Base-by-base conservation (phyloP, 345 rosid species). In the Nephelium lappaceum region DNA sequence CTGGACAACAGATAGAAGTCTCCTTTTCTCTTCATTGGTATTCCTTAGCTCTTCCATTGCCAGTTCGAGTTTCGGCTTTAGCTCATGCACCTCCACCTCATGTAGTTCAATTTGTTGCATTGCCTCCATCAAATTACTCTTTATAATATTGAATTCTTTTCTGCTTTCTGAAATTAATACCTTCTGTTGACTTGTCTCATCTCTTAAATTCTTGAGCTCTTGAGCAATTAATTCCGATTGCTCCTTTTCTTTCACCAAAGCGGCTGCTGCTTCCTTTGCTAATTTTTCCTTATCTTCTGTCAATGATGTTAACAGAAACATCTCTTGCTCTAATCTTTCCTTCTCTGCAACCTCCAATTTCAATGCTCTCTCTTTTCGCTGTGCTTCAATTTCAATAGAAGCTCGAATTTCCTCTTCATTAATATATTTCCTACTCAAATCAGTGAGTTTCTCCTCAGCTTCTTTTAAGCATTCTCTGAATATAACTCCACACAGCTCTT, bases 401-500 rank as follows among this genome's bases (percentile, higher is more conserved):
- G 73, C 71, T 74, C 82, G 81, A 65, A 62, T 23, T 70, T 83
- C 73, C 15, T 57, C 83, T 85, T 91, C 91, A 31, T 77, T 47
- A 16, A 69, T 57, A 75, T 77, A 85, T 78, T 72, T 78, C 74
- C 31, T 45, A 74, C 83, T 87, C 84, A 88, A 83, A 63, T 74
- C 75, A 57, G 42, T 65, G 55, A 87, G 76, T 84, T 87, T 84
- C 85, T 83, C 83, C 80, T 80, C 81, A 38, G 94, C 97, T 84
- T 91, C 97, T 85, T 81, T 87, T 67, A 93, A 79, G 71, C 91
- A 76, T 83, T 86, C 94, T 82, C 73, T 79, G 63, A 79, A 85
- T 70, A 90, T 65, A 25, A 84, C 73, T 63, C 71, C 87, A 65
- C 74, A 73, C 41, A 93, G 72, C 55, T 76, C 92, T 82, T 88